phyloP scores from a whole-genome alignment of 1,139 yeast genomes.

The Diutina siamensis region DNA sequence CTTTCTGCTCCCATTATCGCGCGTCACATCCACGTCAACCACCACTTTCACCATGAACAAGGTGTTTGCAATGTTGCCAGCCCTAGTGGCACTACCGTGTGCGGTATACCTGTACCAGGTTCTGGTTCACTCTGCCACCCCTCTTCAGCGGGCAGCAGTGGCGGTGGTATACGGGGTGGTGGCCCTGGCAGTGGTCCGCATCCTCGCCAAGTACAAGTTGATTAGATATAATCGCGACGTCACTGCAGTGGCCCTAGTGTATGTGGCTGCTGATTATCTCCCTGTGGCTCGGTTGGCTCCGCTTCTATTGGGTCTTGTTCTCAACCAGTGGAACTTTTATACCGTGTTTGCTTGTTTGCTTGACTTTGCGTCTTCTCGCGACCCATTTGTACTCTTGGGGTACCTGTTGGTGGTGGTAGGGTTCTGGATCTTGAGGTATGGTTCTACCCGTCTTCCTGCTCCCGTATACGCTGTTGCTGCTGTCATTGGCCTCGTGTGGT shows the following conservation, averaged over 20 bases:
- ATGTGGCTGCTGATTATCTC: slow-evolving; percentile 10
- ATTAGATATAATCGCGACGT: slow-evolving; percentile 8
- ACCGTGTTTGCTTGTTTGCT: slow-evolving; percentile 9
- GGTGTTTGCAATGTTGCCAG: slow-evolving; percentile 9
- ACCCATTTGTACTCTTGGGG: slow-evolving; percentile 6
- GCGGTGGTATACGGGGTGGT: slow-evolving; percentile 9
- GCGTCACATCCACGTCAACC: neutral
- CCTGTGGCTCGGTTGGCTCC: slow-evolving; percentile 7
- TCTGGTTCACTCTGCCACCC: slow-evolving; percentile 9
- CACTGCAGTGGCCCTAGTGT: slow-evolving; percentile 11
- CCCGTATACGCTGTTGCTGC: neutral
- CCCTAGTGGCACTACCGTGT: slow-evolving; percentile 8
- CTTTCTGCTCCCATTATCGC: neutral
- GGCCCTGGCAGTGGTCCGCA: slow-evolving; percentile 6
- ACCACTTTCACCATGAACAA: neutral
- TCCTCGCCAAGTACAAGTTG: slow-evolving; percentile 8
- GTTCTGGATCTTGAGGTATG: neutral
- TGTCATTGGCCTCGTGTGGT: neutral
- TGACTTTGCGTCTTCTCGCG: slow-evolving; percentile 8
- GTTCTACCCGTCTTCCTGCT: neutral
- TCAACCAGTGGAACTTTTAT: slow-evolving; percentile 9
- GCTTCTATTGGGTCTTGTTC: slow-evolving; percentile 9
- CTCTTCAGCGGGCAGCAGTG: slow-evolving; percentile 6
- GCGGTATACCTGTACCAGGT: slow-evolving; percentile 8
- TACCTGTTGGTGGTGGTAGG: slow-evolving; percentile 7